Base-by-base conservation (phyloP, 176 grass and related monocot genomes). In the Pharus latifolius region DNA sequence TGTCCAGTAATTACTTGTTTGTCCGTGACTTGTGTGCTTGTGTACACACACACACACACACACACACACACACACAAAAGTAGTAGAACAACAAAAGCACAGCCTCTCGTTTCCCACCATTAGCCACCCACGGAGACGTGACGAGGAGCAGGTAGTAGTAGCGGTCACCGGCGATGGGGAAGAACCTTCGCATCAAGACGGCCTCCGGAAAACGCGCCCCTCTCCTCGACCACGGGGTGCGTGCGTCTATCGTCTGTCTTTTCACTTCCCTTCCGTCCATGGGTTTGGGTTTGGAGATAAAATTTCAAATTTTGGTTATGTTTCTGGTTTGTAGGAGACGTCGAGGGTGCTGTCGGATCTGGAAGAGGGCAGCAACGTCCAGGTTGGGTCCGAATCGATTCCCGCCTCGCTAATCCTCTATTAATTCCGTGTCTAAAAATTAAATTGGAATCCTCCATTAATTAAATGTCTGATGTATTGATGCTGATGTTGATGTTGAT, bases 351-450 rank as follows among this genome's bases (percentile, higher is more conserved):
- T 79, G 56, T 60, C 83, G 18, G 95, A 93, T 77, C 84, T 98
- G 41, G 95, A 98, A 82, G 90, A 98, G 49, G 95, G 95, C 60
- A 82, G 60, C 88, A 78, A 70, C 70, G 58, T 94, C 69, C 87
- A 90, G 90, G 95, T 98, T 44, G 38, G 24, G 10, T 53, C 18
- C 30, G 25, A 28, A 10, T 73, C 57, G n/a, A n/a, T n/a, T n/a
- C 23, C 22, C 1, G 40, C 15, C 14, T 35, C 23, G 22, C 59
- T 57, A 7, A 6, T 9, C 25, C 3, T 42, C 67, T 57, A 33
- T 56, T 44, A 9, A 41, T 42, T 48, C 24, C 30, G 26, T 69
- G 16, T 31, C n/a, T n/a, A n/a, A n/a, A n/a, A n/a, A n/a, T n/a
- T n/a, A n/a, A n/a, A n/a, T n/a, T n/a, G n/a, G n/a, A n/a, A n/a